Conservation (phyloP, 345 rosid species). For the Bretschneidera sinensis region DNA sequence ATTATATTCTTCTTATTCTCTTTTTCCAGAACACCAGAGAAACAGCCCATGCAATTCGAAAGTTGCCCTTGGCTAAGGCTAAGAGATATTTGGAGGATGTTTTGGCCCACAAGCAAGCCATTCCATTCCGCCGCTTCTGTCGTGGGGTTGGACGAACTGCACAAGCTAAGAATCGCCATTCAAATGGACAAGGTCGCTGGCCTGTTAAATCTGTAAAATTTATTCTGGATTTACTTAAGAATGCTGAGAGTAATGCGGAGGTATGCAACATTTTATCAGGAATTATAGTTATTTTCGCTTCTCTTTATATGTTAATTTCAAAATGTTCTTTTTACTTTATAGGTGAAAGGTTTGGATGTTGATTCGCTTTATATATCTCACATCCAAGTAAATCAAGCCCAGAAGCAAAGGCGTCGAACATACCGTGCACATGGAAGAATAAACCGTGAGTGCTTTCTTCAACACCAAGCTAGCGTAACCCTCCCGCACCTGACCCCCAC, state of each 20-base stretch:
- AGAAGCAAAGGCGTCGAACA: too few species aligned
- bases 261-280: slow-evolving; percentile 22
- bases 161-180: slow-evolving; percentile 75
- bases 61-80: slow-evolving; percentile 58
- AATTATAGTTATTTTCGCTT: background rate
- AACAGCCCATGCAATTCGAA: slow-evolving; percentile 57
- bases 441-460: slow-evolving; percentile 44
- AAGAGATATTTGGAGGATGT: slow-evolving; percentile 86
- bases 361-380: slow-evolving; percentile 64
- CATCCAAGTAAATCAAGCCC: slow-evolving; percentile 78
- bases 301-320: background rate
- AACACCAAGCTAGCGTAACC: background rate
- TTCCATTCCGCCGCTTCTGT: slow-evolving; percentile 73
- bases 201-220: slow-evolving; percentile 50
- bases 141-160: slow-evolving; percentile 77
- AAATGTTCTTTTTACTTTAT: background rate
- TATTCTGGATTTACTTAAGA: slow-evolving; percentile 55
- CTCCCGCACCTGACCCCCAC: too few species aligned
- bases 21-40: slow-evolving; percentile 61
- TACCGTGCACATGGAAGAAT: slow-evolving; percentile 82
- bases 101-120: slow-evolving; percentile 72
- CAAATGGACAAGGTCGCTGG: slow-evolving; percentile 89
- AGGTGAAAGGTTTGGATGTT: slow-evolving; percentile 80
- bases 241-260: slow-evolving; percentile 79
- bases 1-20: background rate